A percentile compares a stretch with the other conserved stretches of the same genome.
Conservation (phyloP, 108 stramenopile species). For the Skeletonema marinoi region DNA sequence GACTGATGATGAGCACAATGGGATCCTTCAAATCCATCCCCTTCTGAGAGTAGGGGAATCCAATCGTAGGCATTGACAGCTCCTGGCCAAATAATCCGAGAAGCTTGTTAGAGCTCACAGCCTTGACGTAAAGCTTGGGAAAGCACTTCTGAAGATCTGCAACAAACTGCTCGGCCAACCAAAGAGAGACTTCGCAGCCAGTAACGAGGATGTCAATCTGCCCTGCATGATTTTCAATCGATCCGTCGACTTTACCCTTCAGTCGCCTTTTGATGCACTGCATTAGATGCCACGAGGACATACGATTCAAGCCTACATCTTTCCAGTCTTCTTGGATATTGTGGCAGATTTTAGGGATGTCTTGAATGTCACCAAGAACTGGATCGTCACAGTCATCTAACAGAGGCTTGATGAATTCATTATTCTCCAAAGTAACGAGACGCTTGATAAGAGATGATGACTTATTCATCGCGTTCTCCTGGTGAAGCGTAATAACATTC, state of each 20-base stretch:
- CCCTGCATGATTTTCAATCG: conserved; percentile 10
- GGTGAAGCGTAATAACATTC: conserved; percentile 41
- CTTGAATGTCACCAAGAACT: conserved; percentile 55
- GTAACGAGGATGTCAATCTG: conserved; percentile 74
- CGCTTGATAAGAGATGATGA: conserved; percentile 48
- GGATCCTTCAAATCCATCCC: conserved; percentile 55
- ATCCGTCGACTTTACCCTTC: conserved; percentile 44
- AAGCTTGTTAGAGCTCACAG: conserved; percentile 80
- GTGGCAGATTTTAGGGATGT: conserved; percentile 56
- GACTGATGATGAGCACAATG: conserved; percentile 75
- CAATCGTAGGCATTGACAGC: conserved; percentile 57
- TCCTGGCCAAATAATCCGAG: conserved; percentile 78
- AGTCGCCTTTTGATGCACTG: conserved; percentile 46
- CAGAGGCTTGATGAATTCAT: conserved; percentile 58
- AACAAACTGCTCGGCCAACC: conserved; percentile 88
- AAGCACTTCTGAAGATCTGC: conserved; percentile 73
- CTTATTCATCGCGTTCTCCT: conserved; percentile 41
- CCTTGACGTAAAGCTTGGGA: conserved; percentile 61
- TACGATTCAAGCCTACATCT: conserved; percentile 56
- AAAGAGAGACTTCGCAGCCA: conserved; percentile 83
- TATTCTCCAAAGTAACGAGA: conserved; percentile 52
- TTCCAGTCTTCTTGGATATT: conserved; percentile 68
- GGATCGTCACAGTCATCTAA: conserved; percentile 43
- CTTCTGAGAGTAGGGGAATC: conserved; percentile 53
- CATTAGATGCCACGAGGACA: conserved; percentile 60